Percentiles rank a stretch among this genome's conserved stretches.
Conservation (phyloP, 352 stramenopile genomes). For the Phytophthora uliginosa region DNA sequence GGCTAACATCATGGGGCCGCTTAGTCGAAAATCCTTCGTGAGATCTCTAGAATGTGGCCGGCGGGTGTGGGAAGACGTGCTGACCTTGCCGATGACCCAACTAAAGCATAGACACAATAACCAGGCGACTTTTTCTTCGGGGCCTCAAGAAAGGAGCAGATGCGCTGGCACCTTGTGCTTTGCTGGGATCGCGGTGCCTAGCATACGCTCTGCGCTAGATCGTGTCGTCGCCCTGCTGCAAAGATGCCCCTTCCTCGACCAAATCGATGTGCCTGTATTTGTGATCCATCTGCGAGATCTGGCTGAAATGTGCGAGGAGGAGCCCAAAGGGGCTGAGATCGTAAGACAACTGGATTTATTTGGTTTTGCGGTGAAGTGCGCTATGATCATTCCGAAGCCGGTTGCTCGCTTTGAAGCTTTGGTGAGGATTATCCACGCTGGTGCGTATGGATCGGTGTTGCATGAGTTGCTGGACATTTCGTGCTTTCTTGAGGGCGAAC, state of each 20-base stretch:
- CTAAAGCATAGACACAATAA: slow-evolving; percentile 15
- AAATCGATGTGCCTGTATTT: slow-evolving; percentile 60
- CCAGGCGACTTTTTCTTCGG: background rate
- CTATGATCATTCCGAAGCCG: slow-evolving; percentile 57
- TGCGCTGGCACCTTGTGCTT: slow-evolving; percentile 18
- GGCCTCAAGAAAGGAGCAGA: background rate
- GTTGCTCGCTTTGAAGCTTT: slow-evolving; percentile 49
- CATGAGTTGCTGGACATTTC: slow-evolving; percentile 47
- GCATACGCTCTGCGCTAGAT: slow-evolving; percentile 34
- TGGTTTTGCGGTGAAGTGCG: slow-evolving; percentile 55
- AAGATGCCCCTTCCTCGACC: slow-evolving; percentile 69
- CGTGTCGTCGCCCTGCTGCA: slow-evolving; percentile 54
- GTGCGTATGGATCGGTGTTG: slow-evolving; percentile 53
- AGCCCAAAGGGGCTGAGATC: slow-evolving; percentile 19
- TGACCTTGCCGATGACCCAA: slow-evolving; percentile 32
- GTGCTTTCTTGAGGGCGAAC: slow-evolving; percentile 39
- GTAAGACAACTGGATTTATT: slow-evolving; percentile 43
- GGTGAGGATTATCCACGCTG: slow-evolving; percentile 51
- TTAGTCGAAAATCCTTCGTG: slow-evolving; percentile 51
- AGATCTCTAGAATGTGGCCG: slow-evolving; percentile 41
- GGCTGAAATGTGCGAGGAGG: slow-evolving; percentile 28
- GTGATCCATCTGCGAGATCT: slow-evolving; percentile 62
- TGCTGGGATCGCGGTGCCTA: slow-evolving; percentile 24
- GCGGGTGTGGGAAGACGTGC: slow-evolving; percentile 53
- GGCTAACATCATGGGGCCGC: slow-evolving; percentile 38